Percentiles rank a stretch among this genome's conserved stretches.
These are phyloP conservation scores for Ilyonectria sp. DNA, from an alignment of 2,329 filamentous ascomycete species.

Conservation along the genomic window DNA sequence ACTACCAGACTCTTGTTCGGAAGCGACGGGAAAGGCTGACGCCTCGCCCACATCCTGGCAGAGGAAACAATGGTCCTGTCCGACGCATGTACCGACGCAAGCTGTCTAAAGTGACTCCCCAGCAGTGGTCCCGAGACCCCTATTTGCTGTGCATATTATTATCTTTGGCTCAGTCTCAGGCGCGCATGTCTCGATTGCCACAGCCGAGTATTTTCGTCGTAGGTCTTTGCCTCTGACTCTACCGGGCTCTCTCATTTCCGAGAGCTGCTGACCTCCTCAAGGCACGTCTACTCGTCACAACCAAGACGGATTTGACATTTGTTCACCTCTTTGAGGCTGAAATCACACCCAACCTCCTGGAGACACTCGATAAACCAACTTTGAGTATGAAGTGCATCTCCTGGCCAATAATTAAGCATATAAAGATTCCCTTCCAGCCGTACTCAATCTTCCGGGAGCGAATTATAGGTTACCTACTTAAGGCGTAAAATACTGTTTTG, in stretches of 20 bases:
- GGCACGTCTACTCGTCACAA: slow-evolving; percentile 15
- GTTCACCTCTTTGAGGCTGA: slow-evolving; percentile 18
- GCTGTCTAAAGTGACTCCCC: slow-evolving; percentile 10
- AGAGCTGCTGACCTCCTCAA: slow-evolving; percentile 12
- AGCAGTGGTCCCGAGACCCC: slow-evolving; percentile 18
- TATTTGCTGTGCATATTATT: slow-evolving; percentile 23
- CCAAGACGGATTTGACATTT: slow-evolving; percentile 3
- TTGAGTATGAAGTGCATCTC: not conserved
- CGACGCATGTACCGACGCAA: not conserved
- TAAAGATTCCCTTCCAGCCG: not conserved
- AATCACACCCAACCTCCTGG: not conserved
- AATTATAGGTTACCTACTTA: too few relatives aligned
- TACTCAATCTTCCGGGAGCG: not conserved
- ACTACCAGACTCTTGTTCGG: slow-evolving; percentile 6
- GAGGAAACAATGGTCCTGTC: slow-evolving; percentile 10
- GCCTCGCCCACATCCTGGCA: not conserved
- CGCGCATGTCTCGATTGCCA: not conserved
- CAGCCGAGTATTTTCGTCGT: slow-evolving; percentile 5
- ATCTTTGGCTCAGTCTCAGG: slow-evolving; percentile 19
- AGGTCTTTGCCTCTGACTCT: not conserved
- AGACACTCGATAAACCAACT: not conserved
- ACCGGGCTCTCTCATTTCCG: too few relatives aligned
- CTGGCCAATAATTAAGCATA: not conserved
- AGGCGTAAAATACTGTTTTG: too few relatives aligned
- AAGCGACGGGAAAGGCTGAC: slow-evolving; percentile 3